Conservation (phyloP, 1,284 basidiomycete genomes). For the Cutaneotrichosporon cutaneum region DNA sequence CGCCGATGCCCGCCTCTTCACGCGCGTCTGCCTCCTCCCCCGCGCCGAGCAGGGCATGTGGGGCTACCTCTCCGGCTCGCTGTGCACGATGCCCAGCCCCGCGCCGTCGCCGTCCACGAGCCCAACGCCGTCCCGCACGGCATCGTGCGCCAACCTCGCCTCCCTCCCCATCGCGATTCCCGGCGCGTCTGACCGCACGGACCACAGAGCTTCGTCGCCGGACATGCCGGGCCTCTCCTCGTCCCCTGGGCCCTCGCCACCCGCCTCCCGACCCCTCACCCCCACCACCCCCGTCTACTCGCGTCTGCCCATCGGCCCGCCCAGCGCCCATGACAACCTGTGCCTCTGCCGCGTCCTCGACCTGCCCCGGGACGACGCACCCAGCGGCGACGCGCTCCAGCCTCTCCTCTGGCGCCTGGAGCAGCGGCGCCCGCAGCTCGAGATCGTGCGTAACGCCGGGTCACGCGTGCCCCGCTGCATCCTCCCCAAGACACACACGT, state of each 20-base stretch:
- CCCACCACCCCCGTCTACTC: conserved; percentile 1
- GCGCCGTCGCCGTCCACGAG: neutral
- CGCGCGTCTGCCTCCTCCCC: neutral
- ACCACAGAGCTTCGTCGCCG: neutral
- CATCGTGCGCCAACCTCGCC: neutral
- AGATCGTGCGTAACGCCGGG: conserved; percentile 2
- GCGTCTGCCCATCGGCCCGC: neutral
- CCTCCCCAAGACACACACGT: neutral
- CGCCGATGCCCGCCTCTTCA: conserved; percentile 9
- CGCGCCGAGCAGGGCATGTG: neutral
- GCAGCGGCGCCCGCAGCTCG: neutral
- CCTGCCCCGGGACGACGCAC: neutral
- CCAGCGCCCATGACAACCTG: neutral
- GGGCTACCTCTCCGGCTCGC: neutral
- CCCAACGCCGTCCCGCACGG: neutral
- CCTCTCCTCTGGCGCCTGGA: conserved; percentile 4
- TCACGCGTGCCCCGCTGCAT: neutral
- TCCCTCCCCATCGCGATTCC: neutral
- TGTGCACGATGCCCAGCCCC: neutral
- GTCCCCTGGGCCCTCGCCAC: neutral
- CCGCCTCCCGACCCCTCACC: neutral
- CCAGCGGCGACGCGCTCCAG: neutral
- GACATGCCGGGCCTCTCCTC: neutral
- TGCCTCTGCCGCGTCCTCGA: neutral
- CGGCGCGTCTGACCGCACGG: neutral